Base-by-base conservation (phyloP, 208 protist species). In the Trypanosoma scelopori region DNA sequence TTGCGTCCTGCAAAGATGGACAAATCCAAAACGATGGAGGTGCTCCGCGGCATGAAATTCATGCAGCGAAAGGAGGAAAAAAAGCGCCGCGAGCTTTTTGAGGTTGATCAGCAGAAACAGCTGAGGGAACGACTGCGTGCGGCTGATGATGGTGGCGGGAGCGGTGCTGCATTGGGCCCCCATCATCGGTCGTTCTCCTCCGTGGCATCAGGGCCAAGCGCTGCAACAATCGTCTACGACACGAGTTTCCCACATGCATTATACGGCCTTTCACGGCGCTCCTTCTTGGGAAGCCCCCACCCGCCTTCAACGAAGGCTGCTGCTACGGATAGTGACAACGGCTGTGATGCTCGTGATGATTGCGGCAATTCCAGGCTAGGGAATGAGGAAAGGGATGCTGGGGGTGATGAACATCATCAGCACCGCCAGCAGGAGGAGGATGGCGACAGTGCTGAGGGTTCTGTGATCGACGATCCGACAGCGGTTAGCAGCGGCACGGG, bases 11-110 rank as follows among this genome's bases (percentile, higher is more conserved):
- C 20, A n/a, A n/a, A n/a, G n/a, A 86, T 95, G 90, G 76, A 93
- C 78, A 92, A 86, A 57, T 55, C 62, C 12, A 91, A 91, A 64
- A 87, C 84, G 9, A n/a, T 96, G 16, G 87, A 96, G 43, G 71
- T 89, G 27, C 85, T 96, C 22, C 81, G 85, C 3, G 78, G 85
- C 69, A 93, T 96, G 90, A 96, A 93, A 71, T 96, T 96, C 62
- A 96, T 96, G 90, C 90, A 96, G 67, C 87, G 90, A 42, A 93
- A 93, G 69, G 87, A 96, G 51, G 90, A 96, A 62, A 79, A 76
- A 23, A 89, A 89, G 69, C 82, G 87, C 1, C 79, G 90, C 15
- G 81, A 82, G 39, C 63, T 81, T 28, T 92, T 88, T 77, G 87
- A 96, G 58, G 43, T 73, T 0, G 62, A 86, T 39, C 90, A 89